Base-by-base conservation (phyloP, 306 rosid genomes). In the Cucurbita maxima region DNA sequence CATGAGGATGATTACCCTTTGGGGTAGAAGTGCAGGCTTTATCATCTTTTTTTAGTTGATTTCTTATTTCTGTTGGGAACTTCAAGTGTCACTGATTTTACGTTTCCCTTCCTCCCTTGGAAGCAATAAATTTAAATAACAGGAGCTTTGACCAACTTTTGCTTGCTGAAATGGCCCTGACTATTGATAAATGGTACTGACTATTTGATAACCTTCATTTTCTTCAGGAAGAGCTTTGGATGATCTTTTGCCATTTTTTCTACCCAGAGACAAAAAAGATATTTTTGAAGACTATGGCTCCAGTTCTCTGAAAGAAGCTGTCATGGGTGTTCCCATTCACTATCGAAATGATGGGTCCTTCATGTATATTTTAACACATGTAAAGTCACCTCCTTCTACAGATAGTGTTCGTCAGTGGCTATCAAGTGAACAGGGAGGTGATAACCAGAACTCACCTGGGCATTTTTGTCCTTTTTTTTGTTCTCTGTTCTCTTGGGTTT, bases 281-380 rank as follows among this genome's bases (percentile, higher is more conserved):
- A 48, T 73, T 52, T 82, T 76, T 67, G 59, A 47, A 67, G 58
- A 67, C 20, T 40, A 77, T 63, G 78, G 77, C 34, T 76, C 51
- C 68, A 14, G 34, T 71, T 79, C 84, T 79, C 76, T 71, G 69
- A 85, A 87, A 75, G 81, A 80, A 61, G 53, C 58, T 71, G 74
- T 54, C 47, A 20, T 81, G 63, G 85, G 87, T 43, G 78, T 87
- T 75, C 76, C 93, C 14, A 75, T 84, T 74, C 88, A 83, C 87
- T 90, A 79, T 83, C 88, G 81, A 86, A 88, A 89, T 75, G 96
- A 92, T 83, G 98, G 96, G 74, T 85, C 93, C 71, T 71, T 20
- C 82, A 77, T 87, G 51, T 88, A 84, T 81, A 66, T 90, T 62
- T 79, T 92, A 75, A 87, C 92, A 57, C 91, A 96, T 54, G 82